Base-by-base conservation (phyloP, 768 basidiomycete species). In the Boletus insuetus region DNA sequence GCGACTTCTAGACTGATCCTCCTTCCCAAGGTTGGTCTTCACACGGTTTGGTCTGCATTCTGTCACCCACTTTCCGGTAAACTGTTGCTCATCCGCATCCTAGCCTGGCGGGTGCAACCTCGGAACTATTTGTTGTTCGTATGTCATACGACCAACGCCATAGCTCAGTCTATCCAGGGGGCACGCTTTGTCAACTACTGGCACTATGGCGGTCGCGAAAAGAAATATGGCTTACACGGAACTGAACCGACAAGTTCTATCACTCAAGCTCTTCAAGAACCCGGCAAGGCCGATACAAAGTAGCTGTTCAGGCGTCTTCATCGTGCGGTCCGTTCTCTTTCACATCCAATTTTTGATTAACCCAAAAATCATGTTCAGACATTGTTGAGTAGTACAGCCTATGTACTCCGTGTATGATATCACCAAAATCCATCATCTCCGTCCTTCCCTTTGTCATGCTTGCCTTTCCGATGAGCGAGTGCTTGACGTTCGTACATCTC, bases 61-160 rank as follows among this genome's bases (percentile, higher is more conserved):
- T 37, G 12, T 37, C 42, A 26, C 32, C 2, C 20, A 3, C 37
- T 4, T 31, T 17, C n/a, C 14, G 3, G 3, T 9, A 6, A 22
- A 35, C 13, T 14, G 13, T 48, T 40, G 34, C 53, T 67, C 50
- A 64, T 48, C 29, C 19, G 17, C 42, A 40, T 52, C 39, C 4
- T 12, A 94, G 95, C 95, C 53, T 98, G 95, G 95, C 83, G 84
- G 57, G 95, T 98, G 40, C 86, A 94, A 62, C 96, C 96, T 9
- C 86, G 96, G 62, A 98, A 98, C 72, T 97, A 98, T 76, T 81
- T 98, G 54, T 79, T 98, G 45, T 92, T 98, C 74, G 94, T 87
- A 4, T 98, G 95, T 70, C 96, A 99, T 73, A 76, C 83, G 16
- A 97, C 94, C 49, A 99, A 99, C 69, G 84, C 87, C 3, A 79